A percentile compares a stretch with the other conserved stretches of the same genome.
Evolutionary conservation across 2,329 filamentous ascomycete genomes (phyloP).

Genomic region (Fonsecaea monophora): DNA sequence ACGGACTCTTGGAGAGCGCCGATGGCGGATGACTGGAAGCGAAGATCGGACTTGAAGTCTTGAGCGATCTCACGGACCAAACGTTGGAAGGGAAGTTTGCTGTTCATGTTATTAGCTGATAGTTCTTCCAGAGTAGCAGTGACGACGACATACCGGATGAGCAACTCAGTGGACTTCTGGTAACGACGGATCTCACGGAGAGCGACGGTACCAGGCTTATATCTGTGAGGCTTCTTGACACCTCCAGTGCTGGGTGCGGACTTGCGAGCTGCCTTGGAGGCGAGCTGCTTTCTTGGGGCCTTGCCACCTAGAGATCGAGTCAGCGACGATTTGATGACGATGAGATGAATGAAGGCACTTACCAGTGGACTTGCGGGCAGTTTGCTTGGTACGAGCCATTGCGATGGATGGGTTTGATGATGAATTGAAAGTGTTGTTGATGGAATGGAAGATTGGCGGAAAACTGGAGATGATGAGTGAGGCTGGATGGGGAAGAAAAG

Average conservation of each 20-base stretch:
- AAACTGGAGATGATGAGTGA: slow-evolving; percentile 36
- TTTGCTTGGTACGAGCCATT: slow-evolving; percentile 62
- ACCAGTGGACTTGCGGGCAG: slow-evolving; percentile 55
- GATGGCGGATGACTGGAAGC: slow-evolving; percentile 98
- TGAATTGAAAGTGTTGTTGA: slow-evolving; percentile 45
- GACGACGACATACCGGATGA: slow-evolving; percentile 67
- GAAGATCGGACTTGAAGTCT: slow-evolving; percentile 92
- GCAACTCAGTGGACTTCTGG: slow-evolving; percentile 94
- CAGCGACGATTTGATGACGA: slow-evolving; percentile 38
- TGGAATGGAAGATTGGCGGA: slow-evolving; percentile 38
- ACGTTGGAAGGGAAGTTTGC: slow-evolving; percentile 97
- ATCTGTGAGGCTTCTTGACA: slow-evolving; percentile 93
- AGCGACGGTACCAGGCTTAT: slow-evolving; percentile 93
- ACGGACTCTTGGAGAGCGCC: slow-evolving; percentile 97
- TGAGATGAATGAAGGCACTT: slow-evolving; percentile 22
- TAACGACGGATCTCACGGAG: slow-evolving; percentile 98
- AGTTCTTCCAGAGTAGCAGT: slow-evolving; percentile 84
- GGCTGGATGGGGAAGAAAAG: slow-evolving; percentile 31
- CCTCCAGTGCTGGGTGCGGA: slow-evolving; percentile 93
- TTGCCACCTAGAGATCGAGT: slow-evolving; percentile 63
- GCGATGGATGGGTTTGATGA: slow-evolving; percentile 42
- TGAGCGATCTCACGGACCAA: slow-evolving; percentile 96
- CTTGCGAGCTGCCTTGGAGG: slow-evolving; percentile 99
- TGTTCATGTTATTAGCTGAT: slow-evolving; percentile 88
- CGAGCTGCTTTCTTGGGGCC: slow-evolving; percentile 90